Evolutionary conservation across 768 basidiomycete genomes (phyloP).

Genomic region (Podaxis pistillaris): DNA sequence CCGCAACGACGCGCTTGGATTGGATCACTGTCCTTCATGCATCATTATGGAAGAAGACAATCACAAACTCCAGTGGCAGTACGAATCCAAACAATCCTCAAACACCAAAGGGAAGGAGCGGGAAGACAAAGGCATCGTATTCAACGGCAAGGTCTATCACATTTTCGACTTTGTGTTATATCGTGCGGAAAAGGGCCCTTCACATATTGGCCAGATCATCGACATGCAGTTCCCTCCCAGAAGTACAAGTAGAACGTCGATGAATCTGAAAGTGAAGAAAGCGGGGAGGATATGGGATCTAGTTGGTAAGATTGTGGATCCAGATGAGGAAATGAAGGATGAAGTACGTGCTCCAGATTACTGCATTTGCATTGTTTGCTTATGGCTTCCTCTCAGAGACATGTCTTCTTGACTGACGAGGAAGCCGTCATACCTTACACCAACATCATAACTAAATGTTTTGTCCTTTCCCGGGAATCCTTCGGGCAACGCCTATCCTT

Average conservation of each 20-base stretch:
- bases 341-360: constrained; percentile 42
- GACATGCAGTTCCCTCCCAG: constrained; percentile 1
- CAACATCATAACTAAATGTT: constrained; percentile 47
- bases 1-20: constrained; percentile 24
- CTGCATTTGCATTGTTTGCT: background rate
- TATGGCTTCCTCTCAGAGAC: constrained; percentile 37
- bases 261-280: constrained; percentile 26
- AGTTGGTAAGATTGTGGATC: constrained; percentile 48
- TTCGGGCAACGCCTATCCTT: constrained; percentile 26
- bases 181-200: constrained; percentile 39
- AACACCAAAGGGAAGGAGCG: constrained; percentile 28
- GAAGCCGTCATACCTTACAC: constrained; percentile 28
- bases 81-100: constrained; percentile 18
- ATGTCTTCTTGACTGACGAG: constrained; percentile 60
- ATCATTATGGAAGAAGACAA: constrained; percentile 26
- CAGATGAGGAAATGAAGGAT: constrained; percentile 42
- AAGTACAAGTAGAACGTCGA: constrained; percentile 48
- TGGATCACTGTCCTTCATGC: constrained; percentile 57
- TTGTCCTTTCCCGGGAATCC: constrained; percentile 40
- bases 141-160: constrained; percentile 55
- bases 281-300: constrained; percentile 13
- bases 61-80: constrained; percentile 8
- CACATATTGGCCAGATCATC: constrained; percentile 13
- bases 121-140: constrained; percentile 30
- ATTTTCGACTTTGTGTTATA: constrained; percentile 60